Conservation (phyloP, 1,284 basidiomycete genomes). For the Xanthoconium separans region DNA sequence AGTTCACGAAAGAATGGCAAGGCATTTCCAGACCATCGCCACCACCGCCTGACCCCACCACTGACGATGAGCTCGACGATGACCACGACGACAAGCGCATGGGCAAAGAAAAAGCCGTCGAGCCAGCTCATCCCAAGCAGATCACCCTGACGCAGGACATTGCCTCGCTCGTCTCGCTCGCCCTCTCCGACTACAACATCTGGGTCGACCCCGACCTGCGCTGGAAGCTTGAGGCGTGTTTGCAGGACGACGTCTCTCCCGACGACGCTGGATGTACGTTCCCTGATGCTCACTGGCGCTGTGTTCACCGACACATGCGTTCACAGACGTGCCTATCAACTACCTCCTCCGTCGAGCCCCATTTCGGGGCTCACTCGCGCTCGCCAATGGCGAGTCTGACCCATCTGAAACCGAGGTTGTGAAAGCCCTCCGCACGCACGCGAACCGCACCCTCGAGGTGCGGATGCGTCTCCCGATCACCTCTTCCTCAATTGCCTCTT, state of each 20-base stretch:
- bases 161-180: constrained; percentile 48
- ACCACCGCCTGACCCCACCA: constrained; percentile 7
- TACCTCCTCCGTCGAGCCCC: constrained; percentile 46
- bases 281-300: background rate
- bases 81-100: constrained; percentile 3
- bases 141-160: constrained; percentile 42
- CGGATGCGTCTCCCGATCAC: constrained; percentile 54
- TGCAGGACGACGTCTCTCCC: constrained; percentile 8
- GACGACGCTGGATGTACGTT: constrained; percentile 46
- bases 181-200: constrained; percentile 64
- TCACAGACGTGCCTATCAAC: constrained; percentile 57
- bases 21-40: constrained; percentile 11
- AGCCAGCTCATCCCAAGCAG: constrained; percentile 9
- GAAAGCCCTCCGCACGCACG: constrained; percentile 51
- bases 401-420: constrained; percentile 49
- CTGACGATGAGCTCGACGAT: constrained; percentile 14
- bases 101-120: constrained; percentile 21
- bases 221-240: constrained; percentile 41
- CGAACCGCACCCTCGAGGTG: constrained; percentile 49
- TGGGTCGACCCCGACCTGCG: constrained; percentile 58
- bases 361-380: constrained; percentile 25
- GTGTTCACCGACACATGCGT: background rate
- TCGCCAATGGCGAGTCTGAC: constrained; percentile 22
- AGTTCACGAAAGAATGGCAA: constrained; percentile 23
- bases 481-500: constrained; percentile 31